A percentile compares a stretch with the other conserved stretches of the same genome.
phyloP scores from a whole-genome alignment of 345 rosid species.

The Gossypium arboreum region DNA sequence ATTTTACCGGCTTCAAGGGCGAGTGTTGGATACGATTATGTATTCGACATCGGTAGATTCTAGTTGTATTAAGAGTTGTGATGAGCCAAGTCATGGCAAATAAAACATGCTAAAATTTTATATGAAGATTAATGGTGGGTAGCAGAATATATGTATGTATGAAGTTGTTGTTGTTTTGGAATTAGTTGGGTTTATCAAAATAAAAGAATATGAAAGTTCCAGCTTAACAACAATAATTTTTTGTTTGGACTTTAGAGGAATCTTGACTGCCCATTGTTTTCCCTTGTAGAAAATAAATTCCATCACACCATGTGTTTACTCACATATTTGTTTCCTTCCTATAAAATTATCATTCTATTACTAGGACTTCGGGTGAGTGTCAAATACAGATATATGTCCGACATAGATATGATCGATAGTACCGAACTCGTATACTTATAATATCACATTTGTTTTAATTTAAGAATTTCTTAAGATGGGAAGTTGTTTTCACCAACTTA shows the following conservation, averaged over 20 bases:
- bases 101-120: background rate
- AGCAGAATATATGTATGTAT: background rate
- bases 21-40: too few species aligned
- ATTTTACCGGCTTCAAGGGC: too few species aligned
- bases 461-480: conserved; percentile 9
- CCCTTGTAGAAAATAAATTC: background rate
- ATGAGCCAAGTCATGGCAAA: background rate
- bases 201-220: background rate
- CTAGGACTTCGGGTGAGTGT: too few species aligned
- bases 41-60: too few species aligned
- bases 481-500: conserved; percentile 20
- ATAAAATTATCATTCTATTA: background rate
- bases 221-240: background rate
- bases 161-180: background rate
- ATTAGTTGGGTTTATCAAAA: background rate
- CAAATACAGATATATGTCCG: too few species aligned
- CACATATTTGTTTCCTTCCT: background rate
- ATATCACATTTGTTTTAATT: background rate
- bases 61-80: background rate
- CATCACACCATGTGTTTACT: background rate
- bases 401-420: too few species aligned
- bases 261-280: background rate
- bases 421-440: too few species aligned
- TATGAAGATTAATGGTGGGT: background rate
- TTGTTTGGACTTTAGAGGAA: background rate